These are phyloP conservation scores for Flammula alnicola DNA, from an alignment of 1,284 basidiomycete species.

Conservation along the genomic window DNA sequence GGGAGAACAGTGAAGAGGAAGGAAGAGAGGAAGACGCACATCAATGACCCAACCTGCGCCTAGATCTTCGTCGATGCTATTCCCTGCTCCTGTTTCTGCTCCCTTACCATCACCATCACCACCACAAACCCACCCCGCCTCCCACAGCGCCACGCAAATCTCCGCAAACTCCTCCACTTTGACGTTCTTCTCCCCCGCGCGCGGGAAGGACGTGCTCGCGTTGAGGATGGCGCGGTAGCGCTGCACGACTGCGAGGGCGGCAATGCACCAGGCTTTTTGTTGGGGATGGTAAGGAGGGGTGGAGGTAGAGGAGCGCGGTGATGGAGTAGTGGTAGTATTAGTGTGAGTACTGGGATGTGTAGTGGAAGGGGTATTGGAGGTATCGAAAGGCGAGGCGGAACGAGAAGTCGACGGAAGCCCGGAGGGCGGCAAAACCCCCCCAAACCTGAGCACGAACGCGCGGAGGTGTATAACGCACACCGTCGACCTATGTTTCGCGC, in stretches of 20 bases:
- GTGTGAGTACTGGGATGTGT: constrained; percentile 19
- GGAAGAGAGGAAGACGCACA: constrained; percentile 44
- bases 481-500: constrained; percentile 72
- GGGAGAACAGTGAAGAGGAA: constrained; percentile 16
- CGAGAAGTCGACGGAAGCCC: background rate
- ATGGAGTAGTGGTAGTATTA: constrained; percentile 12
- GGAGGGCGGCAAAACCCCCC: constrained; percentile 15
- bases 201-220: constrained; percentile 78
- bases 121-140: constrained; percentile 39
- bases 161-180: constrained; percentile 88
- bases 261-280: constrained; percentile 58
- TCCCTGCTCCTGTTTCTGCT: background rate
- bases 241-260: constrained; percentile 66
- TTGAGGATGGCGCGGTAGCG: constrained; percentile 72
- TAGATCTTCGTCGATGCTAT: constrained; percentile 27
- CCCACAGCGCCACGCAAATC: constrained; percentile 83
- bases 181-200: constrained; percentile 80
- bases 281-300: background rate
- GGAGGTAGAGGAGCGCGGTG: constrained; percentile 4
- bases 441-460: constrained; percentile 62
- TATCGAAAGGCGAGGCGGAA: constrained; percentile 22
- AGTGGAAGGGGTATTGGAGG: constrained; percentile 5
- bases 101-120: background rate
- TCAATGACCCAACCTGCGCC: constrained; percentile 77
- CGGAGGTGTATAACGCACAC: constrained; percentile 74